These are phyloP conservation scores for Plasmodium adleri DNA, from an alignment of 169 alveolate genomes.

Conservation along the genomic window DNA sequence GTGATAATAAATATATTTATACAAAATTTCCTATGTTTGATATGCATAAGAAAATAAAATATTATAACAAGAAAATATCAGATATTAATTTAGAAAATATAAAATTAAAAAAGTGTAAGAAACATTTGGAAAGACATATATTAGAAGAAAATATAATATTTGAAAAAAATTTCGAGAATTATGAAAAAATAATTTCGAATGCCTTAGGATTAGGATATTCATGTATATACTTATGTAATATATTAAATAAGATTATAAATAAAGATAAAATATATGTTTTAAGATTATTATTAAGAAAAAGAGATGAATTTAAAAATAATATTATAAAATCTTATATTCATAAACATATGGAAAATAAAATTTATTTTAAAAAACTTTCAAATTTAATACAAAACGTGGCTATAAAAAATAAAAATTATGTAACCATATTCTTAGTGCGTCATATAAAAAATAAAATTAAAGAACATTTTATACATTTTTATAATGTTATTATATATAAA, in stretches of 20 bases:
- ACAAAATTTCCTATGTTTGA: conserved; percentile 73
- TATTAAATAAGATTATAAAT: conserved; percentile 26
- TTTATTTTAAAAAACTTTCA: conserved; percentile 37
- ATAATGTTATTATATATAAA: conserved; percentile 11
- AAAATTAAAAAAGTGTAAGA: conserved; percentile 57
- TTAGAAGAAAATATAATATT: conserved; percentile 36
- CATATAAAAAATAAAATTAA: conserved; percentile 42
- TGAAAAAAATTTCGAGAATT: conserved; percentile 56
- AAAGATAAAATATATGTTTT: conserved; percentile 31
- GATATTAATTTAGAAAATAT: conserved; percentile 48
- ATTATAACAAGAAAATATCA: conserved; percentile 62
- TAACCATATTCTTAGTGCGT: conserved; percentile 15
- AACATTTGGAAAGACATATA: conserved; percentile 32
- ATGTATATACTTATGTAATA: conserved; percentile 28
- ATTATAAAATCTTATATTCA: conserved; percentile 24
- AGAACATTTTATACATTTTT: conserved; percentile 11
- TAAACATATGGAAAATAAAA: conserved; percentile 12
- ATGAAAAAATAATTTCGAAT: conserved; percentile 67
- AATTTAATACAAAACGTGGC: conserved; percentile 12
- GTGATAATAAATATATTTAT: conserved; percentile 41
- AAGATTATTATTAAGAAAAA: conserved; percentile 27
- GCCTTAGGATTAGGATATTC: conserved; percentile 62
- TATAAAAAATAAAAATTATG: conserved; percentile 34
- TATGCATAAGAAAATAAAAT: conserved; percentile 55
- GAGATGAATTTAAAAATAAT: conserved; percentile 39